These are phyloP conservation scores for Coriaria nepalensis DNA, from an alignment of 306 rosid genomes.

Conservation along the genomic window DNA sequence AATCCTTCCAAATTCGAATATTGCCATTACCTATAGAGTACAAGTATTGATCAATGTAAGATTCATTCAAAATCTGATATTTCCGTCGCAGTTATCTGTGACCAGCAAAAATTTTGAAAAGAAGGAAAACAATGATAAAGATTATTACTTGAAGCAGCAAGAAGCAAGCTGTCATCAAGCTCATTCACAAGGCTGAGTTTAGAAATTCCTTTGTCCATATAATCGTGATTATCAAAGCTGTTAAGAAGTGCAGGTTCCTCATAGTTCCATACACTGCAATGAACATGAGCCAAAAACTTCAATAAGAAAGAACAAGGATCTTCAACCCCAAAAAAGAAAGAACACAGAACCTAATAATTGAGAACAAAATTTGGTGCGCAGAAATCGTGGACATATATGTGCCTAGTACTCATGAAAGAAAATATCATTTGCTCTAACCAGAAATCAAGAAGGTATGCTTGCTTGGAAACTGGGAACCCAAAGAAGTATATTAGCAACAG, in stretches of 20 bases:
- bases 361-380: too few species aligned
- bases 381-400: too few species aligned
- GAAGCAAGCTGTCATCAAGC: conserved; percentile 92
- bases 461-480: too few species aligned
- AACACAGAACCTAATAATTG: neutral
- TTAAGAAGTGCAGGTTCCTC: conserved; percentile 67
- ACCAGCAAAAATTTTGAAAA: conserved; percentile 6
- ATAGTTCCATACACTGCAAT: conserved; percentile 76
- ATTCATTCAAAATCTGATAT: conserved; percentile 12
- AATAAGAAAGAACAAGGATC: conserved; percentile 7
- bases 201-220: conserved; percentile 85
- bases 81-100: conserved; percentile 1
- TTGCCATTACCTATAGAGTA: conserved; percentile 68
- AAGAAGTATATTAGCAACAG: too few species aligned
- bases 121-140: conserved; percentile 12
- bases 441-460: too few species aligned
- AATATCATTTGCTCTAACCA: too few species aligned
- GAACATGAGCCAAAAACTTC: conserved; percentile 5
- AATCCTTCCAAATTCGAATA: conserved; percentile 90
- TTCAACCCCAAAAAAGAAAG: conserved; percentile 6
- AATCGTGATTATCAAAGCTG: conserved; percentile 81
- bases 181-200: conserved; percentile 92
- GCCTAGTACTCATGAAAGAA: too few species aligned
- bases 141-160: conserved; percentile 90
- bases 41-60: conserved; percentile 3